Conservation (phyloP, 1,139 yeast genomes). For the Kluyveromyces sp. region DNA sequence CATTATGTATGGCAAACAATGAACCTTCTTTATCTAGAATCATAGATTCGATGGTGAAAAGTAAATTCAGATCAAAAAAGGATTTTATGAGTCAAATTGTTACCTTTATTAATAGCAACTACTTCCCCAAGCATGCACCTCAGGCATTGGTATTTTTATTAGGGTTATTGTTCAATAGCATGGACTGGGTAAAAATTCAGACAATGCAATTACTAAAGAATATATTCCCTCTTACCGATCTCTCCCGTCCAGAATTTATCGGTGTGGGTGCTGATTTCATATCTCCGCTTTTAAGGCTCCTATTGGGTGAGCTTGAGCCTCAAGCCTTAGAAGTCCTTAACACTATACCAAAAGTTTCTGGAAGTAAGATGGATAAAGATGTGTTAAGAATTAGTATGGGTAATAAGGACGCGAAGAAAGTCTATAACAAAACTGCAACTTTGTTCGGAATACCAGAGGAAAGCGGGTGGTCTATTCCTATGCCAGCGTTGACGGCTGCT, state of each 20-base stretch:
- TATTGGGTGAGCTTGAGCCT: conserved; percentile 82
- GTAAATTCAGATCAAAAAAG: conserved; percentile 75
- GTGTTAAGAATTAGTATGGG: conserved; percentile 89
- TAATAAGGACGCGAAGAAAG: conserved; percentile 66
- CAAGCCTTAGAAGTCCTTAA: conserved; percentile 85
- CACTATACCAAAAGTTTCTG: conserved; percentile 77
- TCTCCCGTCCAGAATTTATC: conserved; percentile 68
- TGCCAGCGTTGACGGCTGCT: conserved; percentile 86
- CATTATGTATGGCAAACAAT: conserved; percentile 51
- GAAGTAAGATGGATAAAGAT: conserved; percentile 84
- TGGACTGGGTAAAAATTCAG: conserved; percentile 72
- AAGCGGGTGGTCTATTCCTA: conserved; percentile 96
- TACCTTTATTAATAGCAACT: conserved; percentile 54
- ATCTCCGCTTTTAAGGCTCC: conserved; percentile 74
- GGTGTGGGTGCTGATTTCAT: conserved; percentile 94
- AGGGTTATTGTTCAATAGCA: conserved; percentile 71
- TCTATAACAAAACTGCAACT: conserved; percentile 79
- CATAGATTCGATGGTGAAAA: conserved; percentile 65
- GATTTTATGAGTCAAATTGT: conserved; percentile 82
- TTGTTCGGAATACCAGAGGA: conserved; percentile 94
- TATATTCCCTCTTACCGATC: conserved; percentile 69
- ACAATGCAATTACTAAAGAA: conserved; percentile 68
- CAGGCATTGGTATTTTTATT: conserved; percentile 65
- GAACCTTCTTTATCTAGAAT: conserved; percentile 64
- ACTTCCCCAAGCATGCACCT: conserved; percentile 71